These are phyloP conservation scores for Imleria badia DNA, from an alignment of 768 basidiomycete genomes.

Conservation along the genomic window DNA sequence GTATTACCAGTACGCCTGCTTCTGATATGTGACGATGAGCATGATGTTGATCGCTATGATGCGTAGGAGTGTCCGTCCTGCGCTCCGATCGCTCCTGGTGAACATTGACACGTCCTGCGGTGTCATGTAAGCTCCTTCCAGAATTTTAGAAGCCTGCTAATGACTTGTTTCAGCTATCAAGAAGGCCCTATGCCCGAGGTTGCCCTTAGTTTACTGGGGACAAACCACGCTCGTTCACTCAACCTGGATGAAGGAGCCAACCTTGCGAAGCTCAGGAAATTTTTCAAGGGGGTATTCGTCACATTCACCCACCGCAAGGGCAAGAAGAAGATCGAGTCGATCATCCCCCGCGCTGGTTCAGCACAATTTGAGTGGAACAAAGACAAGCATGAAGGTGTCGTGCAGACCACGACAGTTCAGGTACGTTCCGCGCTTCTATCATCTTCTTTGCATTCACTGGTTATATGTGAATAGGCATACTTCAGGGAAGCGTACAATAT, in stretches of 20 bases:
- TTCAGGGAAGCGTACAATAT: conserved; percentile 37
- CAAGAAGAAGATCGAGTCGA: conserved; percentile 36
- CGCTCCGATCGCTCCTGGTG: conserved; percentile 38
- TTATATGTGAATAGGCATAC: conserved; percentile 38
- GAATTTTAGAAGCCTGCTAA: background rate
- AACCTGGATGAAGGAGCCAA: conserved; percentile 19
- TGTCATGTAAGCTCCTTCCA: conserved; percentile 36
- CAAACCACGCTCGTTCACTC: conserved; percentile 32
- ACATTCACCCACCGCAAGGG: conserved; percentile 27
- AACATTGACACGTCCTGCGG: conserved; percentile 49
- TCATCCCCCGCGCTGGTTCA: conserved; percentile 40
- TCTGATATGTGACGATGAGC: background rate
- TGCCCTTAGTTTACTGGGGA: conserved; percentile 31
- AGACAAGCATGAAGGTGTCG: conserved; percentile 13
- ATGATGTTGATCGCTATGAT: background rate
- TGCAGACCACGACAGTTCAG: conserved; percentile 36
- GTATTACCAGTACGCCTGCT: conserved; percentile 46
- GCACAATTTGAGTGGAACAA: conserved; percentile 41
- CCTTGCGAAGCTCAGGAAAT: conserved; percentile 37
- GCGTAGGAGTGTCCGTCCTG: conserved; percentile 47
- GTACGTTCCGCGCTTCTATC: conserved; percentile 29
- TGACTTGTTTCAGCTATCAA: conserved; percentile 23
- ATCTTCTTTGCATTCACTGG: background rate
- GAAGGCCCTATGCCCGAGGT: conserved; percentile 26
- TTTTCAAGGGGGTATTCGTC: conserved; percentile 38